phyloP scores from a whole-genome alignment of 441 rosid genomes.

The Sinapis alba region DNA sequence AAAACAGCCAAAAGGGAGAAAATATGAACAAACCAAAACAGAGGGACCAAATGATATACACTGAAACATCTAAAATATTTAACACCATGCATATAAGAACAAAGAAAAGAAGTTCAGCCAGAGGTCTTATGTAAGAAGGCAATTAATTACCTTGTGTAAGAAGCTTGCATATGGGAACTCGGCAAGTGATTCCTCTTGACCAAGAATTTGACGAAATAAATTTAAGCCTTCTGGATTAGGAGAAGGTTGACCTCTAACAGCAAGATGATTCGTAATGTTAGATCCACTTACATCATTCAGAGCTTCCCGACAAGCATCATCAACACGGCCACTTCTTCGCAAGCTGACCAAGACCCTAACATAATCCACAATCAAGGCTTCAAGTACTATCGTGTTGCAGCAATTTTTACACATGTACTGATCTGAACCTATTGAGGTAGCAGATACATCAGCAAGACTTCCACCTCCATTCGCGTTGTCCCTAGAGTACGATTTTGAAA shows the following conservation, averaged over 20 bases:
- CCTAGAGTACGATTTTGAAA: slow-evolving; percentile 52
- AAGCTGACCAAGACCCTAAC: slow-evolving; percentile 82
- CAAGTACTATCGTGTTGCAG: slow-evolving; percentile 70
- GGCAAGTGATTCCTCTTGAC: slow-evolving; percentile 82
- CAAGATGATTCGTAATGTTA: slow-evolving; percentile 41
- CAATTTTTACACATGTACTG: slow-evolving; percentile 74
- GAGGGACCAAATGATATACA: slow-evolving; percentile 4
- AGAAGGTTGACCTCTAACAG: slow-evolving; percentile 51
- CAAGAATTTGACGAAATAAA: slow-evolving; percentile 53
- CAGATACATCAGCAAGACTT: slow-evolving; percentile 54
- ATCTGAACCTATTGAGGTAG: slow-evolving; percentile 60
- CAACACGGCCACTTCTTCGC: slow-evolving; percentile 80
- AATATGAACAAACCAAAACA: slow-evolving; percentile 6
- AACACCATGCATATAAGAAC: slow-evolving; percentile 15
- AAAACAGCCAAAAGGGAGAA: slow-evolving; percentile 26
- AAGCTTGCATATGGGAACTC: slow-evolving; percentile 94
- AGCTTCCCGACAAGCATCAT: slow-evolving; percentile 69
- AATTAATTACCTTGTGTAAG: slow-evolving; percentile 64
- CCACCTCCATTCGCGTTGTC: slow-evolving; percentile 65
- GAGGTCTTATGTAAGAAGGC: neutral
- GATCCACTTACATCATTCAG: slow-evolving; percentile 66
- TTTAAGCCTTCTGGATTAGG: slow-evolving; percentile 39
- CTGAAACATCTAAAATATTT: neutral
- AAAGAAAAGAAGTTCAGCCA: neutral
- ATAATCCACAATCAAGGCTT: slow-evolving; percentile 84